Conservation (phyloP, 192 early-diverging fungal species). For the Chytriomyces sp. region DNA sequence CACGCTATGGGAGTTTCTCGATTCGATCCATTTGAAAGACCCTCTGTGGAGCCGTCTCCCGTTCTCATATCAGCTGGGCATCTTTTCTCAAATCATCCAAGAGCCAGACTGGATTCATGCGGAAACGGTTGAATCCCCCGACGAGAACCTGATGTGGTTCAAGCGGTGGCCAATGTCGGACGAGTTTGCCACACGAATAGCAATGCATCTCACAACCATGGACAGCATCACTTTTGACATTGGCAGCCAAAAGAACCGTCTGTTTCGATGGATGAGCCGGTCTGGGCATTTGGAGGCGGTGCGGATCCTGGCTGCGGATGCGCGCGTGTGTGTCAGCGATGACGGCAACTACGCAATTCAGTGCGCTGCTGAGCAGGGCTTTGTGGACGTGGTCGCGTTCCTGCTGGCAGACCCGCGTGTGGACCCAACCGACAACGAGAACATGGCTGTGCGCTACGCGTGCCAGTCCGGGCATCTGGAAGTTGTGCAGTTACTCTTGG, state of each 20-base stretch:
- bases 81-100: neutral
- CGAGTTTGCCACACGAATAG: neutral
- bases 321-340: neutral
- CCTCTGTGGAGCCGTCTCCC: neutral
- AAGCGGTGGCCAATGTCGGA: neutral
- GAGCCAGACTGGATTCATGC: neutral
- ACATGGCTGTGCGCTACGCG: constrained; percentile 13
- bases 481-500: constrained; percentile 7
- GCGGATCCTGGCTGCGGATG: neutral
- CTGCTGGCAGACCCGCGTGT: constrained; percentile 4
- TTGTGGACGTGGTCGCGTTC: constrained; percentile 1
- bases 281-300: neutral
- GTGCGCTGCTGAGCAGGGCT: neutral
- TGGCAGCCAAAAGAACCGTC: constrained; percentile 3
- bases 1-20: neutral
- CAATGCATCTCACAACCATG: neutral
- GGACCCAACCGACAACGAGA: constrained; percentile 25
- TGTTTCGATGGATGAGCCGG: neutral
- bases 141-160: neutral
- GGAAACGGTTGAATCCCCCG: neutral
- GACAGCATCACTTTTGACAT: constrained; percentile 1
- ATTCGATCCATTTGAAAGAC: neutral
- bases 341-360: neutral
- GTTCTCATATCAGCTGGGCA: neutral
- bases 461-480: constrained; percentile 21